Evolutionary conservation across 1,284 basidiomycete species (phyloP), one percentile per base, ranked within the genome.

Genomic region (Ustilago cynodontis): DNA sequence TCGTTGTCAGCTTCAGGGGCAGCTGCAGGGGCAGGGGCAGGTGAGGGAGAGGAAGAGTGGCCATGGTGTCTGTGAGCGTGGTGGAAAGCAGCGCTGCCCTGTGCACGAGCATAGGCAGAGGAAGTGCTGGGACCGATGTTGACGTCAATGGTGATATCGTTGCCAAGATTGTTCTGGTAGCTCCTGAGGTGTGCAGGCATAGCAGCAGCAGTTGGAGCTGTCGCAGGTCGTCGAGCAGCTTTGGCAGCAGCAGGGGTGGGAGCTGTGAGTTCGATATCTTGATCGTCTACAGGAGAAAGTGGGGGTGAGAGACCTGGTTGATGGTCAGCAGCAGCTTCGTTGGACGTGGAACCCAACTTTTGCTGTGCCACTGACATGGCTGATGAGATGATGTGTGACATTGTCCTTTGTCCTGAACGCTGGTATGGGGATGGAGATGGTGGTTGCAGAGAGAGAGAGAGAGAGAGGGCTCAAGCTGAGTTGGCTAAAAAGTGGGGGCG

Each of bases 301-400:
- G 80, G 80, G 22, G 78, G 80, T 55, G 80, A 82, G n/a, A 69
- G 66, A 39, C 78, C 80, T 2, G 80, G 78, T 50, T 80, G 78
- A 59, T 82, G 79, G 24, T 65, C 53, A 29, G 63, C 16, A 26
- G 62, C 16, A 24, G 63, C 28, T 18, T 65, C 63, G 65, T 71
- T 59, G 53, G 63, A 49, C 16, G 49, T 26, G 14, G 65, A 47
- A 26, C 69, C 58, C 31, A 77, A 50, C 57, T 59, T 77, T 43
- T 71, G 63, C 60, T 73, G 65, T 33, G 70, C 75, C 53, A 73
- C 67, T 18, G 58, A 59, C 67, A 78, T 62, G 50, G 76, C 71
- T 26, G 76, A 71, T 18, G 71, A 74, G 60, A 78, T 74, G 58
- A 77, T 70, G 65, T 78, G 76, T 58, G 76, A 73, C 76, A 78